Evolutionary conservation across 352 stramenopile species (phyloP), one percentile per base, ranked within the genome.

Genomic region (Pythium pectinolyticum): DNA sequence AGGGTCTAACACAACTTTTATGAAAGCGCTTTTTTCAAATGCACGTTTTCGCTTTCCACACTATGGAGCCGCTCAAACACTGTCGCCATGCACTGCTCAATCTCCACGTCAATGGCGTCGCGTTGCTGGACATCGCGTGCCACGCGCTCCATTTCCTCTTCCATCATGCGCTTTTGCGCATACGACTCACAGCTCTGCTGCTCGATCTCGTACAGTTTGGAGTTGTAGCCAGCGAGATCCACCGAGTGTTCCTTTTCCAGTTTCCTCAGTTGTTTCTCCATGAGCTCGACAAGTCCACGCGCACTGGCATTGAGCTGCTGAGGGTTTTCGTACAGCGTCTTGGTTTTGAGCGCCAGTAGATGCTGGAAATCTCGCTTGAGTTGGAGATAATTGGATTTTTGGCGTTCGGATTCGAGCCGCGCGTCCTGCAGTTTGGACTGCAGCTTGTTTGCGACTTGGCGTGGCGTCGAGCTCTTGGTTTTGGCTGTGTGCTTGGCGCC

Each of bases 131-230:
- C 77, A 28, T 82, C 74, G 1, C 53, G 54, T 2, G 74, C 66
- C 20, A 83, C 69, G 24, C 70, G 76, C 24, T 69, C 31, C n/a
- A 83, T 74, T 41, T 83, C 77, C 5, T 79, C 50, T 30, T 83
- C 70, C 43, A 86, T 63, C 45, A 86, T 46, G 24, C 68, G 69
- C 46, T 80, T 67, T 46, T 82, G 74, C 22, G 73, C 77, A 39
- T 78, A 86, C 31, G 73, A 80, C 41, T 81, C 77, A 47, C 77
- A 86, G 31, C 62, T 82, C 47, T 82, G 69, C 63, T 86, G 74
- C 67, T 86, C 77, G 34, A 67, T 71, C 11, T 69, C 74, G 63
- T 86, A 86, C 12, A 86, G 63, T 50, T 86, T 67, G 20, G 53
- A 63, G 48, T 86, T 79, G 65, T 81, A 80, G 19, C 81, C 53